Percentiles rank a stretch among this genome's conserved stretches.
phyloP scores from a whole-genome alignment of 2,329 filamentous ascomycete species.

The Orbilia quercus region DNA sequence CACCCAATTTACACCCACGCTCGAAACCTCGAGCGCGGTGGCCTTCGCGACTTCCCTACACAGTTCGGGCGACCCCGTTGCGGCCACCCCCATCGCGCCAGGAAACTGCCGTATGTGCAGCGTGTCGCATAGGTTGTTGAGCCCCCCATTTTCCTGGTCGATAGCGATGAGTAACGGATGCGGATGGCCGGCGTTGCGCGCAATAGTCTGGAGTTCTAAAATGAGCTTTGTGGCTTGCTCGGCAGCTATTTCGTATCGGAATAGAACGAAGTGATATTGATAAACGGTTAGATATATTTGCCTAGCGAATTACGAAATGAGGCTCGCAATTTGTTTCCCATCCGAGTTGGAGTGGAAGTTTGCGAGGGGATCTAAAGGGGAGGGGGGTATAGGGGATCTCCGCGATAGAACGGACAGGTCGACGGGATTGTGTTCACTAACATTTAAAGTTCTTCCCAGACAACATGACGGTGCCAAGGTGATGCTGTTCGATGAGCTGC shows the following conservation, averaged over 20 bases:
- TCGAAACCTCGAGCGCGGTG: constrained; percentile 89
- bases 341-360: neutral
- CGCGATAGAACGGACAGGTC: constrained; percentile 15
- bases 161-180: constrained; percentile 89
- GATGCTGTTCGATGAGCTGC: constrained; percentile 82
- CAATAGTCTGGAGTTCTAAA: constrained; percentile 91
- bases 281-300: neutral
- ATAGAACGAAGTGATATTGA: neutral
- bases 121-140: constrained; percentile 55
- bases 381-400: constrained; percentile 31
- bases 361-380: neutral
- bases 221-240: constrained; percentile 89
- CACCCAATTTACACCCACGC: constrained; percentile 95
- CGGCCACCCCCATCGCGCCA: constrained; percentile 94
- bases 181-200: constrained; percentile 87
- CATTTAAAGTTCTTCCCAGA: constrained; percentile 88
- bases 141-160: constrained; percentile 90
- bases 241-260: constrained; percentile 72
- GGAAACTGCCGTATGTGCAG: constrained; percentile 75
- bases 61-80: constrained; percentile 83
- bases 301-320: neutral
- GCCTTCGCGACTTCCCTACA: constrained; percentile 92
- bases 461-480: constrained; percentile 87
- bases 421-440: constrained; percentile 62
- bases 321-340: neutral